Base-by-base conservation (phyloP, 192 early-diverging fungal species). In the Mortierella claussenii region DNA sequence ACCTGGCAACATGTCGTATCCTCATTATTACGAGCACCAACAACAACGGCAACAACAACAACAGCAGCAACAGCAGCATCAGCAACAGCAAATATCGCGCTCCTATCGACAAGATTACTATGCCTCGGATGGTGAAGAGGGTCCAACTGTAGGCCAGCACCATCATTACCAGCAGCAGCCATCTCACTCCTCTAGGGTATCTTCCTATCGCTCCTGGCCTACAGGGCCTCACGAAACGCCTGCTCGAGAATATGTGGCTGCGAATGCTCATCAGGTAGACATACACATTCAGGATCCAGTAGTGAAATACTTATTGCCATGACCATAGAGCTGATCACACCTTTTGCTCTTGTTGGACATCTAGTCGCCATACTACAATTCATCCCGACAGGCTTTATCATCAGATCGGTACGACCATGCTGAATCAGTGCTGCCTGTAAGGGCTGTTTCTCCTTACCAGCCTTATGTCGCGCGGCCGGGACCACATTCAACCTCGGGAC, bases 121-220 rank as follows among this genome's bases (percentile, higher is more conserved):
- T 55, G 32, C 58, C n/a, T 69, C 67, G 21, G 67, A 69, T 27
- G 67, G 57, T 18, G 67, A 69, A 34, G 67, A 69, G 27, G 43
- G 18, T 7, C 15, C 23, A 3, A 2, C 34, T 18, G 60, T 69
- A 32, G 30, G 50, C n/a, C 67, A 69, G 42, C 67, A 60, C 30
- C 56, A 52, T 37, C 49, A 59, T 9, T 69, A 60, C 20, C 67
- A 60, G 21, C 67, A 59, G 32, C 67, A 52, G 24, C 57, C 27
- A 43, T 15, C 48, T 12, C 67, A 69, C 31, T 36, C 57, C 13
- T 69, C 67, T 17, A 43, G 67, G 34, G 43, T 18, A 5, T 55
- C 67, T 4, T 27, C 56, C 3, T 69, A 54, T 34, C 50, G 57
- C 17, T n/a, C 57, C 24, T 69, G 65, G 65, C 65, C 53, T 12